A percentile compares a stretch with the other conserved stretches of the same genome.
Evolutionary conservation across 352 stramenopile species (phyloP).

Genomic region (Pythium rhizo-oryzae): DNA sequence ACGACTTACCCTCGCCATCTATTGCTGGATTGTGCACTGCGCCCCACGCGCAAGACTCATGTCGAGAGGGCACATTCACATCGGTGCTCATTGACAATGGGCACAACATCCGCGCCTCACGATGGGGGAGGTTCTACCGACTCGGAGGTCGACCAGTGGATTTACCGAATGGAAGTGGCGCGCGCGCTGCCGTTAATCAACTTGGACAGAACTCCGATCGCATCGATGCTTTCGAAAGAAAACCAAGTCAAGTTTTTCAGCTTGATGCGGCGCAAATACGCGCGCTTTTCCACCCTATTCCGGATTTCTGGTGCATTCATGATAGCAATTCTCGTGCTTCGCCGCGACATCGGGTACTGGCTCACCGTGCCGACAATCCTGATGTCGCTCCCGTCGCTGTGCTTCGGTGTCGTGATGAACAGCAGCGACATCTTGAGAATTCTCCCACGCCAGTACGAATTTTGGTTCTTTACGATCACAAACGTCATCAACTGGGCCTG

Average conservation of each 20-base stretch:
- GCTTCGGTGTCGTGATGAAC: slow-evolving; percentile 27
- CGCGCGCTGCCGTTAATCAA: slow-evolving; percentile 12
- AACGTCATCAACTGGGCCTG: slow-evolving; percentile 36
- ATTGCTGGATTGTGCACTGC: no score
- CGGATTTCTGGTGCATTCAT: slow-evolving; percentile 13
- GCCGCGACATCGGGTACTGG: not conserved
- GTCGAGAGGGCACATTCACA: no score
- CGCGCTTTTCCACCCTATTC: slow-evolving; percentile 12
- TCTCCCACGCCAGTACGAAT: slow-evolving; percentile 36
- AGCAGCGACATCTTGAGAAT: slow-evolving; percentile 34
- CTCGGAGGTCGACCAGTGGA: not conserved
- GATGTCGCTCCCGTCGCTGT: slow-evolving; percentile 4
- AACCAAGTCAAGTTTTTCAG: slow-evolving; percentile 11
- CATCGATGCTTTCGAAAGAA: not conserved
- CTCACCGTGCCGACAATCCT: slow-evolving; percentile 11
- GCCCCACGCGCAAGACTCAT: no score
- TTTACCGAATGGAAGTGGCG: slow-evolving; percentile 21
- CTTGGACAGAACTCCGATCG: slow-evolving; percentile 17
- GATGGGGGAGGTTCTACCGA: no score
- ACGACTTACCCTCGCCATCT: no score
- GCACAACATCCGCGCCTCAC: no score
- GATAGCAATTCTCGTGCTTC: not conserved
- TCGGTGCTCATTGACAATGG: no score
- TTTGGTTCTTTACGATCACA: slow-evolving; percentile 44
- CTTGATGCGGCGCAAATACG: slow-evolving; percentile 19